Base-by-base conservation (phyloP, 2,329 filamentous ascomycete genomes). In the Emmonsiellopsis sp. region DNA sequence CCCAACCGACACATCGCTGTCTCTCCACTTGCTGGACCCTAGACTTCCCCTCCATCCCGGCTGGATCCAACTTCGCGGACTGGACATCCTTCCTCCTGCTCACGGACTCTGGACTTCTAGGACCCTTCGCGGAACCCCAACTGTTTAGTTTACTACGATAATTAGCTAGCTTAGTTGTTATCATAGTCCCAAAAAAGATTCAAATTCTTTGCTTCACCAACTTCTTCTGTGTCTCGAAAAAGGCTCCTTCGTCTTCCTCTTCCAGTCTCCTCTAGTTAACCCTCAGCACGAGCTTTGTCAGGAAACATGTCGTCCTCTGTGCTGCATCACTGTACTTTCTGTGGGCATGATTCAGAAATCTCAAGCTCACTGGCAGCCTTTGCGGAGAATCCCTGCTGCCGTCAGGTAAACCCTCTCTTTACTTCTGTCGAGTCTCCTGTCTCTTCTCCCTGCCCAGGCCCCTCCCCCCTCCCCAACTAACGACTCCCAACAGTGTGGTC, bases 311-410 rank as follows among this genome's bases (percentile, higher is more conserved):
- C 68, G n/a, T 63, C 68, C 13, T 64, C 65, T 9, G 63, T 68
- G 39, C 56, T 69, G 42, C 66, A 72, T 59, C 66, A 67, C 55
- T 72, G 71, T 55, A 64, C 65, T 33, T 66, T 65, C 43, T 74
- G 70, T 59, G 66, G 68, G 33, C 65, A 67, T 57, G 61, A 65
- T 43, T 70, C 64, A 32, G 65, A 71, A 58, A 63, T 70, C 9
- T 67, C 68, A 47, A 63, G 60, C 53, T 58, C 62, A 31, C 58
- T 72, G 36, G 63, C 65, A 51, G 63, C 62, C 34, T 71, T 70
- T 55, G 62, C 67, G 47, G 66, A 71, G 53, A 66, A 69, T 37
- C 65, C 67, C 34, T 61, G 67, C 54, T 73, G 71, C 63, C 65
- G 62, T 56, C 66, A 72, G 70, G 71, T 73, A 71, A 60, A 60